phyloP scores from a whole-genome alignment of 805 yeast genomes.

The Wickerhamia fluorescens region DNA sequence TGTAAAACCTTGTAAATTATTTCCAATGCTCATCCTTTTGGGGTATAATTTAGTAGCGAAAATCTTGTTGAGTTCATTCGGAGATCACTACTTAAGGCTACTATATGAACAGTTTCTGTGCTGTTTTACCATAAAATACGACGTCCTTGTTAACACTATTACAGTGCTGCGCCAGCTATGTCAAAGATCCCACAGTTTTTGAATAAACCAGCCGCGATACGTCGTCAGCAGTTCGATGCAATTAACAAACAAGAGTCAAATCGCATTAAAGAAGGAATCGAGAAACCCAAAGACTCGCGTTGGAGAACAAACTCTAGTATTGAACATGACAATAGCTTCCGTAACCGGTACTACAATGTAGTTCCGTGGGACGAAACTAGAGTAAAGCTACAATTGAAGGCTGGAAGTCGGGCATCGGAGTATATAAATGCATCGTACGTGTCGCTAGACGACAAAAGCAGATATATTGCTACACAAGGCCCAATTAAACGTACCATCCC shows the following conservation, averaged over 20 bases:
- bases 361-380: constrained; percentile 35
- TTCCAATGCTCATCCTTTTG: too few species aligned
- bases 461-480: constrained; percentile 72
- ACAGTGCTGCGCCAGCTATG: too few species aligned
- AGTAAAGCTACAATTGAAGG: constrained; percentile 19
- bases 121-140: too few species aligned
- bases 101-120: too few species aligned
- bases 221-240: constrained; percentile 7
- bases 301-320: constrained; percentile 6
- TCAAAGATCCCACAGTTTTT: constrained; percentile 8
- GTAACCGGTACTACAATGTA: constrained; percentile 35
- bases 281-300: background rate
- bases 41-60: too few species aligned
- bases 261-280: constrained; percentile 2
- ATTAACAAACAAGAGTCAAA: constrained; percentile 6
- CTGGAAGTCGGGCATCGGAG: constrained; percentile 12
- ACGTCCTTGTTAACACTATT: too few species aligned
- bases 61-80: too few species aligned
- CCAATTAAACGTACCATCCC: constrained; percentile 35
- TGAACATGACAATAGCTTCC: constrained; percentile 2
- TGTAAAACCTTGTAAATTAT: too few species aligned
- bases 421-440: constrained; percentile 37
- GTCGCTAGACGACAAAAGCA: constrained; percentile 2
- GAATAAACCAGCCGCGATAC: constrained; percentile 3
- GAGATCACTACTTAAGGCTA: too few species aligned